Percentiles rank a stretch among this genome's conserved stretches.
Conservation (phyloP, 2,329 filamentous ascomycete genomes). For the Colletotrichum horii region DNA sequence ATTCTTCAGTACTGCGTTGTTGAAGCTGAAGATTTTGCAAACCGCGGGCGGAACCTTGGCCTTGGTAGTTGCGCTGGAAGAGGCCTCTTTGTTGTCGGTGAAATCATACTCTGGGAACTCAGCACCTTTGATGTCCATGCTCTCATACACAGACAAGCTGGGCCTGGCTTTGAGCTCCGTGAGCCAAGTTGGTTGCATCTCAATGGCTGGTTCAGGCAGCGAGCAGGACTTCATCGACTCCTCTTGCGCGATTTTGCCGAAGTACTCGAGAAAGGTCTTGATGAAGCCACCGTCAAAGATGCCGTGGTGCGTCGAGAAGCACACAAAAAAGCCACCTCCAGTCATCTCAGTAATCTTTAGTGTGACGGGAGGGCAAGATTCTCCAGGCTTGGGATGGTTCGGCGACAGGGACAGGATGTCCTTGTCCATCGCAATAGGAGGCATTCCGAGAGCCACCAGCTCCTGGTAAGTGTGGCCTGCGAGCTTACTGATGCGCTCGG, state of each 20-base stretch:
- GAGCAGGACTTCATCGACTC: no score
- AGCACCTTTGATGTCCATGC: not conserved
- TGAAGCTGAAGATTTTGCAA: not conserved
- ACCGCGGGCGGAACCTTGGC: not conserved
- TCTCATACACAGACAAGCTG: not conserved
- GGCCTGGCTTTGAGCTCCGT: not conserved
- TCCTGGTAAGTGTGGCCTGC: not conserved
- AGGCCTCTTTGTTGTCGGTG: not conserved
- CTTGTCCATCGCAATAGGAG: not conserved
- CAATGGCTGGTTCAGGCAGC: no score
- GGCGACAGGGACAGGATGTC: constrained; percentile 3
- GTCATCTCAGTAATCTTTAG: not conserved
- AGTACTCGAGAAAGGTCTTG: constrained; percentile 4
- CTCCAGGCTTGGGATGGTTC: not conserved
- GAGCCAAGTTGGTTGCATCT: not conserved
- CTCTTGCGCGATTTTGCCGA: not conserved
- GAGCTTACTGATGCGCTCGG: not conserved
- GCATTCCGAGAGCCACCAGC: not conserved
- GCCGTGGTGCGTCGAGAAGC: constrained; percentile 44
- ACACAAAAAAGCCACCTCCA: not conserved
- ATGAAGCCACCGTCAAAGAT: constrained; percentile 28
- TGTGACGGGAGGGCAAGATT: constrained; percentile 2
- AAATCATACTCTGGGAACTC: constrained; percentile 3
- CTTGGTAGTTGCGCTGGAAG: not conserved
- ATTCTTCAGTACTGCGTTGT: not conserved